phyloP scores from a whole-genome alignment of 768 basidiomycete genomes.

The Austroboletus eburneus region DNA sequence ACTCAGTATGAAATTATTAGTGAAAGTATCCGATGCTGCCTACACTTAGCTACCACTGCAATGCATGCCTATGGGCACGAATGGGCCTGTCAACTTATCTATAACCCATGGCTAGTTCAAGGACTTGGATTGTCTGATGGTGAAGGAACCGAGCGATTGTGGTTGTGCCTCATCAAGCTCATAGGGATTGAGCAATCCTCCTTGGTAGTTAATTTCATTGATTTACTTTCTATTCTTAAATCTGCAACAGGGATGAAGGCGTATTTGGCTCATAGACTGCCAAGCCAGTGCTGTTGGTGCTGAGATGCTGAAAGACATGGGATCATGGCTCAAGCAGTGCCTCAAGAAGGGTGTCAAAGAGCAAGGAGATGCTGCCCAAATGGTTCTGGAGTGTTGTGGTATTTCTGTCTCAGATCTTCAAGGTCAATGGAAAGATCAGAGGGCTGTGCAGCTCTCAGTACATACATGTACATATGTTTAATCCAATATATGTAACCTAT shows the following conservation, averaged over 20 bases:
- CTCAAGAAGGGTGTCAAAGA: slow-evolving; percentile 12
- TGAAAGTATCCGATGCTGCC: no score
- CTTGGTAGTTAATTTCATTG: no score
- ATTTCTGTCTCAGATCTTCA: no score
- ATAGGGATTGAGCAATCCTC: slow-evolving; percentile 33
- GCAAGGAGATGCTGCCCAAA: slow-evolving; percentile 16
- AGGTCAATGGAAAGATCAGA: no score
- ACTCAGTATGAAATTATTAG: no score
- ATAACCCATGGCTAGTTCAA: neutral
- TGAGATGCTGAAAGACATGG: slow-evolving; percentile 4
- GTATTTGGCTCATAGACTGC: slow-evolving; percentile 34
- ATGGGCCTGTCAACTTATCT: no score
- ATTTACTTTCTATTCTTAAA: no score
- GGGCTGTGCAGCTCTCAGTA: slow-evolving; percentile 32
- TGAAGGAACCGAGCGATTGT: slow-evolving; percentile 21
- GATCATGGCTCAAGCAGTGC: slow-evolving; percentile 29
- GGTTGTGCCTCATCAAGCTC: slow-evolving; percentile 32
- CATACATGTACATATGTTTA: slow-evolving; percentile 21
- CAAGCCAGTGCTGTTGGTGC: slow-evolving; percentile 12
- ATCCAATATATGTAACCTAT: neutral
- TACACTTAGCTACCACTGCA: no score
- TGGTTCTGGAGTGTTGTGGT: slow-evolving; percentile 11
- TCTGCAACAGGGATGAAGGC: slow-evolving; percentile 14
- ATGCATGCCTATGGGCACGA: no score
- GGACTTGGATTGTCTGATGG: no score